Conservation (phyloP, 768 basidiomycete genomes). For the Daedalea quercina region DNA sequence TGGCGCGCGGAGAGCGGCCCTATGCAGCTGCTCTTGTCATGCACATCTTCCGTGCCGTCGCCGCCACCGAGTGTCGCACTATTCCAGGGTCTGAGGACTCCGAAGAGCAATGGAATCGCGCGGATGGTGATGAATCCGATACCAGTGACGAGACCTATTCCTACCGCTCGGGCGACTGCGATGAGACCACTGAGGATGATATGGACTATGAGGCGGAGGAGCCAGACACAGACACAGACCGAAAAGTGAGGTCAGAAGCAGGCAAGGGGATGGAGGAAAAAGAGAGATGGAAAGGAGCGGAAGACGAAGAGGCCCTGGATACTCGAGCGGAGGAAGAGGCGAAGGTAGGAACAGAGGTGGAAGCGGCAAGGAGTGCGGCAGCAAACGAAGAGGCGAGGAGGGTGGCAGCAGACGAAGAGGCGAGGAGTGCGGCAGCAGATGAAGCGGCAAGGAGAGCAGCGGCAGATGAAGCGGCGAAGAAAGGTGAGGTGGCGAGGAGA, state of each 20-base stretch:
- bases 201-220: slow-evolving; percentile 1
- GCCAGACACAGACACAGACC: not conserved
- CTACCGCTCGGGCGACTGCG: not conserved
- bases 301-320: no score
- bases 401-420: no score
- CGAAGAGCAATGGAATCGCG: no score
- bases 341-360: no score
- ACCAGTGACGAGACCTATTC: not conserved
- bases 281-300: no score
- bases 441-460: no score
- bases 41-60: not conserved
- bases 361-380: no score
- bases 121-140: no score
- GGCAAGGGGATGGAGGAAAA: no score
- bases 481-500: not conserved
- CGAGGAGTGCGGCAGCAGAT: not conserved
- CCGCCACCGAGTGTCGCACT: not conserved
- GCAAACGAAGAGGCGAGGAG: no score
- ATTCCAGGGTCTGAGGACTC: no score
- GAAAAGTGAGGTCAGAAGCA: not conserved
- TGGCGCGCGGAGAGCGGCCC: not conserved
- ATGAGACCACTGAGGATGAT: not conserved
- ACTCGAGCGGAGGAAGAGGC: no score
- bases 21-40: not conserved
- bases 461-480: not conserved